Base-by-base conservation (phyloP, 1,139 yeast genomes). In the Taphrina sp. region DNA sequence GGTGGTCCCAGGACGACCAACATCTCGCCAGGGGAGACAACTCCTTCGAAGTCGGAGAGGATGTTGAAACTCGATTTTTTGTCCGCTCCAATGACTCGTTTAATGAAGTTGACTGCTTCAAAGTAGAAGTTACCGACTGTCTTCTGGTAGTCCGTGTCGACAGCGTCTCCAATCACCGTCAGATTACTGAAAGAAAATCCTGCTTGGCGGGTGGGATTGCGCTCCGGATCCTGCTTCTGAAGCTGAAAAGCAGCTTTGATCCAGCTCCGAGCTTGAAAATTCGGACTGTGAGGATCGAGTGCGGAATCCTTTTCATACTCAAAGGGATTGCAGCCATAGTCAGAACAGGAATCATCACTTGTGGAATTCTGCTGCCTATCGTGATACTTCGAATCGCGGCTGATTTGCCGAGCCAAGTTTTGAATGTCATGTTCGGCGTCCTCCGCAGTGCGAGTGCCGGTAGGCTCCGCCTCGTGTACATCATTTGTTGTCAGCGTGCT, bases 61-160 rank as follows among this genome's bases (percentile, higher is more conserved):
- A 85, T 85, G 16, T 69, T 68, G 59, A 49, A 33, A 10, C 26
- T 23, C 12, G 16, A 16, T 12, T 19, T 31, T 26, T 38, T 49
- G 19, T 26, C 22, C 19, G 31, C 17, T 12, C 54, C 44, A 29
- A 49, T n/a, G 34, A 58, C 66, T 64, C 39, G 64, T 68, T 59
- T 62, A 59, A 59, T 63, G 63, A 33, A 62, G 53, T 57, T 67
- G 57, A 63, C 63, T 45, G 52, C 69, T 39, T 60, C 69, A 39
- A 65, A 52, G 4, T 67, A 70, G 12, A 76, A 72, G 65, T 84
- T 86, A 20, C 76, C 65, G 8, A 85, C 82, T 1, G 89, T 86
- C 22, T 84, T 73, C 69, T 86, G 95, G 69, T 83, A 88, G 64
- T 85, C 92, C 2, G 89, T 78, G 65, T 84, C 94, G 3, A 84